phyloP scores from a whole-genome alignment of 805 yeast species.

The Candida railenensis region DNA sequence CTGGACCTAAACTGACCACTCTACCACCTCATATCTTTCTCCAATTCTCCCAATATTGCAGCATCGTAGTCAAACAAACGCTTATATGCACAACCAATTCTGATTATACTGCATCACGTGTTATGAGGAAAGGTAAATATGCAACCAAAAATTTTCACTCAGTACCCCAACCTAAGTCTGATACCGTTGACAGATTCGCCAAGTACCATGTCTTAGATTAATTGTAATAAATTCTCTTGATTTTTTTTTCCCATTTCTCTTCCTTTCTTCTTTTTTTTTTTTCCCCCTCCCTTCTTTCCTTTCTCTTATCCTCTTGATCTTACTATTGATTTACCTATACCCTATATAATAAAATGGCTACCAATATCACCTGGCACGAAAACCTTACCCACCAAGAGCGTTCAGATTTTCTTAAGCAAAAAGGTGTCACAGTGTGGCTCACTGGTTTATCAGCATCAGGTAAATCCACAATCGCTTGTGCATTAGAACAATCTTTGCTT shows the following conservation, averaged over 20 bases:
- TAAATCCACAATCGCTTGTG: constrained; percentile 92
- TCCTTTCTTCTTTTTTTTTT: neutral
- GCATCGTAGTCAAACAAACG: too few species aligned
- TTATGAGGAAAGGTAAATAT: neutral
- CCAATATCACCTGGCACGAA: constrained; percentile 95
- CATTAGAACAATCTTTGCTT: constrained; percentile 79
- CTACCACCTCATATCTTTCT: too few species aligned
- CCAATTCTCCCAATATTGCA: too few species aligned
- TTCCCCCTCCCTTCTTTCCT: neutral
- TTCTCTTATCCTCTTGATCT: neutral
- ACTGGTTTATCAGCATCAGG: constrained; percentile 96
- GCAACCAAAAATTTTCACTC: neutral
- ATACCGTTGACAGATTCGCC: neutral
- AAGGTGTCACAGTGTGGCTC: constrained; percentile 90
- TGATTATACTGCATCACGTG: neutral
- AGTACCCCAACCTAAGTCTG: neutral
- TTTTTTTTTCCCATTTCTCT: neutral
- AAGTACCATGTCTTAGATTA: neutral
- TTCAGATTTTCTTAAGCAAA: constrained; percentile 65
- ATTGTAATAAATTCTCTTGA: neutral
- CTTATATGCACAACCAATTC: neutral
- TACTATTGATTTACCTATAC: neutral
- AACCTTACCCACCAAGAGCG: constrained; percentile 86
- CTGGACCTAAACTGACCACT: too few species aligned
- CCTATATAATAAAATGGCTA: constrained; percentile 60